phyloP scores from a whole-genome alignment of 768 basidiomycete species.

The Russula compacta region DNA sequence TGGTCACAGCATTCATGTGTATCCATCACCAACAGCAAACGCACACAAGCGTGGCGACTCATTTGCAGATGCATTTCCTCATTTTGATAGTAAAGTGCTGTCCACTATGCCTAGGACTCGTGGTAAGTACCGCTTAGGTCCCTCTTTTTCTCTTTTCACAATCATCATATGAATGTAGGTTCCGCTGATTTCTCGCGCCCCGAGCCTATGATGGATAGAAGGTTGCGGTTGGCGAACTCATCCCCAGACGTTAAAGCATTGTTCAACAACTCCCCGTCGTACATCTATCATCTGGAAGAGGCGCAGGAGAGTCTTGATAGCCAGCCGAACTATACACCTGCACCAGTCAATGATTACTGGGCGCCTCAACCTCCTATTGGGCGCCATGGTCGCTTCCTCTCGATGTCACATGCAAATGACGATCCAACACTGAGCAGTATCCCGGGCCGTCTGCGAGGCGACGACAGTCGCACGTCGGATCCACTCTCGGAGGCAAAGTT shows the following conservation, averaged over 20 bases:
- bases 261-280: slow-evolving; percentile 75
- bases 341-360: slow-evolving; percentile 61
- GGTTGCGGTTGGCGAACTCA: slow-evolving; percentile 76
- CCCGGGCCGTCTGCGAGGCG: slow-evolving; percentile 54
- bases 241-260: slow-evolving; percentile 93
- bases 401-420: slow-evolving; percentile 20
- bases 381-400: slow-evolving; percentile 27
- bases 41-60: slow-evolving; percentile 84
- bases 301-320: slow-evolving; percentile 45
- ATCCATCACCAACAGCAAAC: slow-evolving; percentile 70
- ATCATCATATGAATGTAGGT: slow-evolving; percentile 34
- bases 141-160: slow-evolving; percentile 9
- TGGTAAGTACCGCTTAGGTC: slow-evolving; percentile 28
- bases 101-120: slow-evolving; percentile 64
- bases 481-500: slow-evolving; percentile 77
- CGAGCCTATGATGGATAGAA: slow-evolving; percentile 61
- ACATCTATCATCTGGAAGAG: slow-evolving; percentile 73
- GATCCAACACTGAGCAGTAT: slow-evolving; percentile 44
- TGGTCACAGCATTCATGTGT: slow-evolving; percentile 74
- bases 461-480: slow-evolving; percentile 78
- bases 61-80: slow-evolving; percentile 91
- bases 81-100: slow-evolving; percentile 91
- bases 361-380: slow-evolving; percentile 70
- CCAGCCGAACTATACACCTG: slow-evolving; percentile 49
- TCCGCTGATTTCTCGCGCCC: slow-evolving; percentile 69